phyloP scores from a whole-genome alignment of 495 filamentous ascomycete species.

The Trichoderma asperelloides region DNA sequence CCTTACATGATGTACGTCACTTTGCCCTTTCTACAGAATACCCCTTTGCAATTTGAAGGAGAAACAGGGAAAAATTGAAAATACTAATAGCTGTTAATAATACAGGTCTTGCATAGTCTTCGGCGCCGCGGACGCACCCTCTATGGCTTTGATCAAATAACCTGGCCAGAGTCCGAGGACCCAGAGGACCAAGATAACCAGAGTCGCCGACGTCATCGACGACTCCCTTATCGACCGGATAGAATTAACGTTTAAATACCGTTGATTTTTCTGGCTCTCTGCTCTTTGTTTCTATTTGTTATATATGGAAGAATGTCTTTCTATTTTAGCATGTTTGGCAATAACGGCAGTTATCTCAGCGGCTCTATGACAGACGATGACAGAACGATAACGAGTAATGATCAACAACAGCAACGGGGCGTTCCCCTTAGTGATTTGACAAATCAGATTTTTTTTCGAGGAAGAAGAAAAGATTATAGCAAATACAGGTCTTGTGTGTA shows the following conservation, averaged over 20 bases:
- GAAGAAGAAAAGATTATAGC: too few species aligned
- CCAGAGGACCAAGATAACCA: background rate
- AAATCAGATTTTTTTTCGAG: too few species aligned
- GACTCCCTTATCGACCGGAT: background rate
- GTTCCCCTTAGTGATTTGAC: too few species aligned
- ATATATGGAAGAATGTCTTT: too few species aligned
- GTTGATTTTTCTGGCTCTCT: background rate
- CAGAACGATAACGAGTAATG: too few species aligned
- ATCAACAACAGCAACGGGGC: too few species aligned
- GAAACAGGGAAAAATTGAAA: background rate
- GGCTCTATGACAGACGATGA: too few species aligned
- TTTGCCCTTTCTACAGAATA: background rate
- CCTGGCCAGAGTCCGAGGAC: background rate
- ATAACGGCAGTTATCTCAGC: too few species aligned
- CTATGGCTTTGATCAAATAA: slow-evolving; percentile 40
- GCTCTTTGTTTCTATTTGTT: too few species aligned
- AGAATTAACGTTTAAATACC: background rate
- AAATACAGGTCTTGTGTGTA: too few species aligned
- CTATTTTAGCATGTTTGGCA: too few species aligned
- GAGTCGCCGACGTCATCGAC: background rate
- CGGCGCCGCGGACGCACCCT: slow-evolving; percentile 38
- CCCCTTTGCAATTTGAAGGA: background rate
- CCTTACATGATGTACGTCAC: slow-evolving; percentile 51
- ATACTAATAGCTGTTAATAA: background rate
- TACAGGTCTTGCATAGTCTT: slow-evolving; percentile 31